Conservation (phyloP, 345 rosid genomes). For the Cochlearia excelsa region DNA sequence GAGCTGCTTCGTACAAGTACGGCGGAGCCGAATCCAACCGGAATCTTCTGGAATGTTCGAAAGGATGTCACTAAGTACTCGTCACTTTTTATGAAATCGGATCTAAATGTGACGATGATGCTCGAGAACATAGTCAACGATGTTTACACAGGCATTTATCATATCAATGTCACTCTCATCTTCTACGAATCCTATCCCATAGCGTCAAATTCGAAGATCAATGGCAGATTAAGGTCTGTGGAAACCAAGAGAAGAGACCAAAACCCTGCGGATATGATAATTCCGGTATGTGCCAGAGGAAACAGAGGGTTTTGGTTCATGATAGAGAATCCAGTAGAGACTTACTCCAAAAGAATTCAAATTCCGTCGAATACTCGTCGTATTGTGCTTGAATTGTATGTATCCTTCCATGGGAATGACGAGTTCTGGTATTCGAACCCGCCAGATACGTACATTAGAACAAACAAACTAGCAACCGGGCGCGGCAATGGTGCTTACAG, state of each 20-base stretch:
- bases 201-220: conserved; percentile 8
- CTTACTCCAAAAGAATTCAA: conserved; percentile 41
- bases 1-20: conserved; percentile 94
- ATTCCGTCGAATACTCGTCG: conserved; percentile 60
- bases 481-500: conserved; percentile 74
- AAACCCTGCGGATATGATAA: conserved; percentile 64
- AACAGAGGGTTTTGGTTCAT: conserved; percentile 62
- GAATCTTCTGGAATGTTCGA: conserved; percentile 75
- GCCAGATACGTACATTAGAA: conserved; percentile 55
- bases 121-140: conserved; percentile 79
- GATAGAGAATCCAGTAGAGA: conserved; percentile 50
- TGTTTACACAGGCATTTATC: conserved; percentile 68
- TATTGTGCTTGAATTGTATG: conserved; percentile 60
- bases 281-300: conserved; percentile 47
- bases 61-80: conserved; percentile 77
- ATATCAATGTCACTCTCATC: conserved; percentile 53
- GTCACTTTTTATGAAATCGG: conserved; percentile 43
- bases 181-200: conserved; percentile 46
- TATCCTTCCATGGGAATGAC: conserved; percentile 77
- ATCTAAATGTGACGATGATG: conserved; percentile 65
- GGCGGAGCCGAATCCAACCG: conserved; percentile 61
- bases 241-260: conserved; percentile 25
- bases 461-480: conserved; percentile 51
- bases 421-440: conserved; percentile 98
- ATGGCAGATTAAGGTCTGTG: background rate